A percentile compares a stretch with the other conserved stretches of the same genome.
Conservation (phyloP, 1,284 basidiomycete genomes). For the Cystobasidium sp. region DNA sequence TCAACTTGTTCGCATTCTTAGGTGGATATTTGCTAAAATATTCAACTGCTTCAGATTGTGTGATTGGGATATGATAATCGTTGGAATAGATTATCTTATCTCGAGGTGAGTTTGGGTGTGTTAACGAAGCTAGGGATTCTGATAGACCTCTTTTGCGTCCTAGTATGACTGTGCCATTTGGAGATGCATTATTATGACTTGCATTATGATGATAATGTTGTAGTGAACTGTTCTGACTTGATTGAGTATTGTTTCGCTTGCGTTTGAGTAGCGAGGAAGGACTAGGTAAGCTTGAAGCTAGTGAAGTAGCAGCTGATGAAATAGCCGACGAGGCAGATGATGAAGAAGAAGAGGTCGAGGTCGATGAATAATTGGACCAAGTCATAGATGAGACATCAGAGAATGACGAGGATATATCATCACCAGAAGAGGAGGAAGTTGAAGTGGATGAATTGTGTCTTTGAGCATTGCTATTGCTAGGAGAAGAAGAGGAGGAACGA, state of each 20-base stretch:
- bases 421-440: slow-evolving; percentile 8
- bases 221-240: not conserved
- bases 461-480: not conserved
- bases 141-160: slow-evolving; percentile 22
- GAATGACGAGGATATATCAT: not conserved
- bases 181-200: not conserved
- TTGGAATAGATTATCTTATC: slow-evolving; percentile 38
- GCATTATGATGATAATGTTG: not conserved
- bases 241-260: slow-evolving; percentile 7
- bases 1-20: slow-evolving; percentile 7
- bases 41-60: slow-evolving; percentile 11
- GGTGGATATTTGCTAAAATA: slow-evolving; percentile 32
- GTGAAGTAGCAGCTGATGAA: slow-evolving; percentile 6
- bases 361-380: slow-evolving; percentile 3
- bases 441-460: slow-evolving; percentile 7
- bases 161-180: not conserved
- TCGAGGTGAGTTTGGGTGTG: not conserved
- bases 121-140: slow-evolving; percentile 13
- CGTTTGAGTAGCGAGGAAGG: slow-evolving; percentile 8
- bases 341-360: not conserved
- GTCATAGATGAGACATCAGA: slow-evolving; percentile 6
- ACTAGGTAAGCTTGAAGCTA: slow-evolving; percentile 23
- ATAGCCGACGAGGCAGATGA: not conserved
- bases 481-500: not conserved
- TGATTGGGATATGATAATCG: slow-evolving; percentile 32